Base-by-base conservation (phyloP, 179 eudicot species). In the Drosera spatulata region DNA sequence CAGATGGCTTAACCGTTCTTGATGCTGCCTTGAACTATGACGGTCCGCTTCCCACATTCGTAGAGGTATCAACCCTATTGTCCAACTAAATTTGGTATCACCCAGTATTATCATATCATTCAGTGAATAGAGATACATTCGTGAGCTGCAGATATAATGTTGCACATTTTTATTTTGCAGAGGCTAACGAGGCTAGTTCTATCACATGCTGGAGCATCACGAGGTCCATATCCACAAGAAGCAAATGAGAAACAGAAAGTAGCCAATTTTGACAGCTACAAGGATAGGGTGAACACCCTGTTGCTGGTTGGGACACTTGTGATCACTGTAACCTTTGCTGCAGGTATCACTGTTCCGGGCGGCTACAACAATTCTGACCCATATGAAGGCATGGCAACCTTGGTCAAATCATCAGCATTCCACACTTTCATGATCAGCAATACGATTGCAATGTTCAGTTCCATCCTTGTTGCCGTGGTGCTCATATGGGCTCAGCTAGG, bases 271-370 rank as follows among this genome's bases (percentile, higher is more conserved):
- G 10, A 14, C 59, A 38, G 33, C 33, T 22, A 22, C 33, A 22
- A 22, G 33, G 33, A 22, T 22, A 22, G 33, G 33, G 33, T 22
- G 42, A 13, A 10, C 6, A 7, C 52, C 3, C 50, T 37, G 43
- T 5, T 51, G 44, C 33, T 71, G 63, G 76, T 75, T 6, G 55
- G 71, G 33, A 69, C 67, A 52, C 61, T 78, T n/a, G 74, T 71
- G 5, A 66, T 74, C 38, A 78, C 79, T 3, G 70, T 78, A 2
- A 71, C 77, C 8, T 74, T 59, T 4, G 72, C 82, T 4, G 62
- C 77, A 0, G 82, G 79, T 56, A 67, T 75, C 67, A 66, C 74
- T 13, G 57, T 75, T 59, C 82, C 82, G 0, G 82, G 82, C 8
- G 82, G 79, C 9, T 71, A 65, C 44, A 60, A 66, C 44, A 60